These are phyloP conservation scores for Trypanosoma brucei DNA, from an alignment of 208 protist species.

Conservation along the genomic window DNA sequence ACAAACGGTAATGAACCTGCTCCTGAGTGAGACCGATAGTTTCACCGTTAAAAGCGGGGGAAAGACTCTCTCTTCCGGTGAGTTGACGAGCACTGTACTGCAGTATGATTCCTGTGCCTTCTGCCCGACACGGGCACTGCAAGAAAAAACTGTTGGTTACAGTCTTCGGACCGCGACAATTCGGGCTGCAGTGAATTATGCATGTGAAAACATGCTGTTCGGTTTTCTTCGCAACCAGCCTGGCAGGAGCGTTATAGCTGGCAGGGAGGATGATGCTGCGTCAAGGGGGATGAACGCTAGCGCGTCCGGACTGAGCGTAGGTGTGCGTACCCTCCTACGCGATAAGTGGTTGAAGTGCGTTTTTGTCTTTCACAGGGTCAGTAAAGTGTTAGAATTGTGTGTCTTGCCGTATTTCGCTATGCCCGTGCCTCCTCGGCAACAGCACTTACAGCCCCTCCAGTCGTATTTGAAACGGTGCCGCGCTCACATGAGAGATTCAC, in stretches of 20 bases:
- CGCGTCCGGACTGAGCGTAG: background rate
- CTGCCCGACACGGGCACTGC: constrained; percentile 16
- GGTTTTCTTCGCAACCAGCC: constrained; percentile 25
- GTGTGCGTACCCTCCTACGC: constrained; percentile 19
- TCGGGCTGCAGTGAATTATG: constrained; percentile 30
- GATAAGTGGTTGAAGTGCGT: constrained; percentile 24
- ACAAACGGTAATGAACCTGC: constrained; percentile 41
- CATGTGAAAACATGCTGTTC: constrained; percentile 37
- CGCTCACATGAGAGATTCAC: constrained; percentile 14
- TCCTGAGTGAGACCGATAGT: constrained; percentile 12
- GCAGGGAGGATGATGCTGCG: constrained; percentile 11
- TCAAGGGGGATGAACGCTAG: background rate
- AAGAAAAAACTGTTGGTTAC: constrained; percentile 24
- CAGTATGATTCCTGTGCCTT: constrained; percentile 18
- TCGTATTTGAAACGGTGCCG: constrained; percentile 58
- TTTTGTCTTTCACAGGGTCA: constrained; percentile 25
- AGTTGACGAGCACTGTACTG: constrained; percentile 10
- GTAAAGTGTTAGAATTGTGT: constrained; percentile 5
- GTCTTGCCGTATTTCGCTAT: constrained; percentile 13
- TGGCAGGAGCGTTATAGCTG: constrained; percentile 15
- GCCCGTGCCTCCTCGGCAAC: constrained; percentile 1
- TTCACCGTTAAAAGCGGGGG: constrained; percentile 10
- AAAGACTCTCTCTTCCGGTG: background rate
- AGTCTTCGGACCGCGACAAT: constrained; percentile 23
- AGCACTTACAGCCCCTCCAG: constrained; percentile 33